These are phyloP conservation scores for Dendrobium huoshanense DNA, from an alignment of 106 monocot genomes.

Conservation along the genomic window DNA sequence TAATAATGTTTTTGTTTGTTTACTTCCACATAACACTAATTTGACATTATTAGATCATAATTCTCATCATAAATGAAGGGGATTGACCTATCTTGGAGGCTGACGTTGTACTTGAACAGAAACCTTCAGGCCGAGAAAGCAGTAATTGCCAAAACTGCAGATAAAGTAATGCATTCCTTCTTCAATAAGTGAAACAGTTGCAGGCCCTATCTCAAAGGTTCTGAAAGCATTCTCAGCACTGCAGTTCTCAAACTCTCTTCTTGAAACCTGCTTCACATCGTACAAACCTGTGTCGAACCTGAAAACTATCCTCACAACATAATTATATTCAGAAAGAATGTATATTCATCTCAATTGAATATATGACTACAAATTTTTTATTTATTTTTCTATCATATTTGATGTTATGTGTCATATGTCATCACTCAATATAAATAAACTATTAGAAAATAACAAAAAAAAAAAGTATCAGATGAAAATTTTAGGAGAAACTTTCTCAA, in stretches of 20 bases:
- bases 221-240: slow-evolving; percentile 28
- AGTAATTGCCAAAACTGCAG: slow-evolving; percentile 47
- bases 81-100: background rate
- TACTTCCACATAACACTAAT: too few relatives aligned
- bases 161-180: slow-evolving; percentile 37
- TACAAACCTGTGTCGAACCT: slow-evolving; percentile 50
- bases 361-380: too few relatives aligned
- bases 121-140: slow-evolving; percentile 38
- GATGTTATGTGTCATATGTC: too few relatives aligned
- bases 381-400: too few relatives aligned
- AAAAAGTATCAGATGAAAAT: too few relatives aligned
- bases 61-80: background rate
- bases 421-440: too few relatives aligned
- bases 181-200: slow-evolving; percentile 16
- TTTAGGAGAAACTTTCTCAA: too few relatives aligned
- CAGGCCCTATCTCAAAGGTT: slow-evolving; percentile 21
- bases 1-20: too few relatives aligned
- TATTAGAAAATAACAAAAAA: too few relatives aligned
- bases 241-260: slow-evolving; percentile 42
- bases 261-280: slow-evolving; percentile 42
- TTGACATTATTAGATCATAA: too few relatives aligned
- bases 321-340: too few relatives aligned
- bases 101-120: slow-evolving; percentile 6
- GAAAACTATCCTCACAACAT: slow-evolving; percentile 26
- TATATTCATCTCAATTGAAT: too few relatives aligned